Evolutionary conservation across 495 filamentous ascomycete species (phyloP), one percentile per base, ranked within the genome.

Genomic region (Neurospora sublineolata): DNA sequence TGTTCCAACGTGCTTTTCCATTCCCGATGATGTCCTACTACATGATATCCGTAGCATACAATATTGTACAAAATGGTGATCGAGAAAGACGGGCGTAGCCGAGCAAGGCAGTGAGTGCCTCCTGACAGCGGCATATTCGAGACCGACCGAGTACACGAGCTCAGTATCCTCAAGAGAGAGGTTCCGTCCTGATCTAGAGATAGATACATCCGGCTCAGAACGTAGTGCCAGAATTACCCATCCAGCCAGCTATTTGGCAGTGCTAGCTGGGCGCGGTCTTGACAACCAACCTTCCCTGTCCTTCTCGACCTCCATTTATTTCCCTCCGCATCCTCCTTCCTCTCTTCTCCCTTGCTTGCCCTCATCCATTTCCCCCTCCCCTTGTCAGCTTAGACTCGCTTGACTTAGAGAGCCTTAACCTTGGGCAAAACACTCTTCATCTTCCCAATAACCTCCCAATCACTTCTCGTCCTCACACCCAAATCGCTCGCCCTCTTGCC

Each of bases 21-120:
- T 60, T 60, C 52, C 52, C 52, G 52, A 60, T 60, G 27, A 60
- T 33, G 27, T 60, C 52, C 27, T 60, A 64, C 52, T 64, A 33
- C 68, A 71, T 69, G 33, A 36, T 73, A 71, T 72, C 3, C 14
- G 52, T 33, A 64, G 52, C 52, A 64, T 64, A 64, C 52, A 64
- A 30, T 44, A 69, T 39, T 58, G 69, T 73, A 75, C 68, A 74
- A 64, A 18, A 68, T 37, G 33, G 33, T 27, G 67, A 14, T 20
- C 18, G 5, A 68, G 52, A 36, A 33, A 9, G 52, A 36, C 7
- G 2, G 27, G 52, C 18, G 27, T 64, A 33, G 33, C 23, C 12
- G 52, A 64, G 27, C 52, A 36, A 33, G 52, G 14, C 27, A 64
- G 52, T 12, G 10, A 20, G 18, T 27, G 11, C 20, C 27, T 33